Evolutionary conservation across 306 rosid species (phyloP).

Genomic region (Pyrus communis): DNA sequence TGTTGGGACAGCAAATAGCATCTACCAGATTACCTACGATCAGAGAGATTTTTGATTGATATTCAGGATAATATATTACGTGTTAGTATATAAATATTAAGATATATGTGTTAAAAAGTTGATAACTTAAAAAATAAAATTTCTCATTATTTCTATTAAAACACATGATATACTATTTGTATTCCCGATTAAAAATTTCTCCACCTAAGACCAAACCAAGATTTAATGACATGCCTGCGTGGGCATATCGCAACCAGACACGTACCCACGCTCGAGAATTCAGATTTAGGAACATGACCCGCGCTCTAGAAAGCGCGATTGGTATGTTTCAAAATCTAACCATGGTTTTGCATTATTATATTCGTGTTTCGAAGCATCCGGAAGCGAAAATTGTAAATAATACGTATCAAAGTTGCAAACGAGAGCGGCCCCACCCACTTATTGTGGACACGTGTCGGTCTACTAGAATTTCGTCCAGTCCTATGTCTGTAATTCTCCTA

Average conservation of each 20-base stretch:
- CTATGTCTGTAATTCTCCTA: background rate
- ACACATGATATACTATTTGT: too few species aligned
- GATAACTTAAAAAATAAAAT: too few species aligned
- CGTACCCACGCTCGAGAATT: background rate
- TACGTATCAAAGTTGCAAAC: background rate
- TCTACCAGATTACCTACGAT: background rate
- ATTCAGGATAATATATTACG: accelerated
- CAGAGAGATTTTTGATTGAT: too few species aligned
- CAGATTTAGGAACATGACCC: background rate
- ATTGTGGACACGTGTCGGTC: background rate
- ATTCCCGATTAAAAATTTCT: too few species aligned
- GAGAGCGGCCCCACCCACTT: background rate
- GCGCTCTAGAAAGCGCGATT: background rate
- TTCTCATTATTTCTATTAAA: too few species aligned
- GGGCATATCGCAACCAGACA: background rate
- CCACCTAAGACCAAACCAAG: background rate
- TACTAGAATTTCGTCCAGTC: background rate
- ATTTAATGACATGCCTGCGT: background rate
- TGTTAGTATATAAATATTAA: too few species aligned
- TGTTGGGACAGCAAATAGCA: background rate
- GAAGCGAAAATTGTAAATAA: background rate
- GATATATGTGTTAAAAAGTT: too few species aligned
- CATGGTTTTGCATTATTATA: background rate
- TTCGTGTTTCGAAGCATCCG: background rate
- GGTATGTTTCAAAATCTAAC: background rate